These are phyloP conservation scores for Suillus cothurnatus DNA, from an alignment of 768 basidiomycete species.

Conservation along the genomic window DNA sequence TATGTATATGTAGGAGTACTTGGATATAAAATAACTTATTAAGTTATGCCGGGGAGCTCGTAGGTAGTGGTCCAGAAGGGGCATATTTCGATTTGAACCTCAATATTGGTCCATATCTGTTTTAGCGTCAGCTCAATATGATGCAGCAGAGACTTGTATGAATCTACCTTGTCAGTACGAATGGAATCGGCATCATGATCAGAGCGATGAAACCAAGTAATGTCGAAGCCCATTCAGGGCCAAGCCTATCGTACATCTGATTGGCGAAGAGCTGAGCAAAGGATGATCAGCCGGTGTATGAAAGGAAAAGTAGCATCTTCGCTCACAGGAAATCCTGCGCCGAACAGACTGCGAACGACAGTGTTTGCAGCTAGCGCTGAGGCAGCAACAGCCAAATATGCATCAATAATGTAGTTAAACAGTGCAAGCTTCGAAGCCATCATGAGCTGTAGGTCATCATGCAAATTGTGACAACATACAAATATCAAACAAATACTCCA, in stretches of 20 bases:
- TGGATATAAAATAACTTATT: background rate
- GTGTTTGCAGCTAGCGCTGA: constrained; percentile 58
- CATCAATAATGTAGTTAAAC: constrained; percentile 65
- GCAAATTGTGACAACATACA: constrained; percentile 36
- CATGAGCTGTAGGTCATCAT: constrained; percentile 4
- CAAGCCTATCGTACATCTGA: constrained; percentile 54
- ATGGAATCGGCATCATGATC: constrained; percentile 53
- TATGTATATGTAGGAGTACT: no score
- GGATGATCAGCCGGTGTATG: constrained; percentile 7
- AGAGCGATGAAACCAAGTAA: constrained; percentile 55
- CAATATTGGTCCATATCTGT: constrained; percentile 42
- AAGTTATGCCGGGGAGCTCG: constrained; percentile 12
- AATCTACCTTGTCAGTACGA: constrained; percentile 38
- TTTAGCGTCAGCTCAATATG: background rate
- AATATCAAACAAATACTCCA: constrained; percentile 57
- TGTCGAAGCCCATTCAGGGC: constrained; percentile 61
- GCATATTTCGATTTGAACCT: constrained; percentile 47
- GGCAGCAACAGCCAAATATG: constrained; percentile 55
- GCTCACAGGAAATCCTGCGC: constrained; percentile 47
- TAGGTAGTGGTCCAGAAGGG: constrained; percentile 25
- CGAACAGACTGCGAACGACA: constrained; percentile 54
- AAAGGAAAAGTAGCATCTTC: background rate
- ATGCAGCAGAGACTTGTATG: background rate
- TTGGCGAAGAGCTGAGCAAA: constrained; percentile 46
- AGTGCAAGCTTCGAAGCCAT: constrained; percentile 44